Base-by-base conservation (phyloP, 495 filamentous ascomycete species). In the Sphaerosporella brunnea region DNA sequence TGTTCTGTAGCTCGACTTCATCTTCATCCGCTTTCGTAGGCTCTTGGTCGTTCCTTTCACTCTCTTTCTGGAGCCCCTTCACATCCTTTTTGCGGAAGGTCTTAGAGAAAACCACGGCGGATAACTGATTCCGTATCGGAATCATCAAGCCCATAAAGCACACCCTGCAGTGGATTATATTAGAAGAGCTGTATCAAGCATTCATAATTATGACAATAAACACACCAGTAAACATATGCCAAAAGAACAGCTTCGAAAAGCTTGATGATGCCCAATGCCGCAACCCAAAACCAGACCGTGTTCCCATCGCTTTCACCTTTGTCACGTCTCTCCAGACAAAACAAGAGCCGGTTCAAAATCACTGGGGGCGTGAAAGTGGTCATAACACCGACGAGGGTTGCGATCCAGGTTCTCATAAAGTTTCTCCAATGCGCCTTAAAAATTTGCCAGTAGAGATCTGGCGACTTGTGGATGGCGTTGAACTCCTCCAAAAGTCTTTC, bases 51-150 rank as follows among this genome's bases (percentile, higher is more conserved):
- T 57, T 21, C 2, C 25, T 41, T 0, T 54, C 60, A 5, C 62
- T 63, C 49, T 69, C 68, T 5, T 62, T 53, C 49, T 68, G 73
- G 21, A 51, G 51, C 28, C 66, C 69, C 55, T 82, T 88, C 21
- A 81, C 74, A 60, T 92, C 82, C 54, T 90, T 92, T 30, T 77
- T 71, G 23, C 78, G 73, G 74, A 84, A 78, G 0, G 81, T 70
- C 60, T 92, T 90, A 34, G 74, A 70, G 51, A 87, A 87, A 8
- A 88, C 71, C 16, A 83, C 64, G 1, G 80, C 74, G 1, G 80
- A 78, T 1, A 88, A 64, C 47, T 85, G 78, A 19, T 73, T 68
- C 24, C 78, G 74, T 25, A 87, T 66, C 2, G 78, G 79, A 16
- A 83, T 67, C 18, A 69, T 69, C 2, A 85, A 52, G 30, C 73